A percentile compares a stretch with the other conserved stretches of the same genome.
phyloP scores from a whole-genome alignment of 2,329 filamentous ascomycete genomes.

The Ophiostoma sp. region DNA sequence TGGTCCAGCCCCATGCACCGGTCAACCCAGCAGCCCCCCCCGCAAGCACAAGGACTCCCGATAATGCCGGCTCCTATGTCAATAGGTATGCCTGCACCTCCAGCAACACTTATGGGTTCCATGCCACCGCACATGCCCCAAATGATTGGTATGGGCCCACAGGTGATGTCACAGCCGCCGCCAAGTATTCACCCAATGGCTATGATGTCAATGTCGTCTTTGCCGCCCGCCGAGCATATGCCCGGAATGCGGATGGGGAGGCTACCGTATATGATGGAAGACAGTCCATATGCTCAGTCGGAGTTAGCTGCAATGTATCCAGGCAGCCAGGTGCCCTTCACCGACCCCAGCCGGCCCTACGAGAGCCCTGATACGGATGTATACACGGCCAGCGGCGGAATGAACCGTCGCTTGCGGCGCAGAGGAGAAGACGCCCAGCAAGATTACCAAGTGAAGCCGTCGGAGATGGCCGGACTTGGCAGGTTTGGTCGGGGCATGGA shows the following conservation, averaged over 20 bases:
- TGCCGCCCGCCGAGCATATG: slow-evolving; percentile 27
- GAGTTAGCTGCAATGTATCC: background rate
- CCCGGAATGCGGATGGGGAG: slow-evolving; percentile 34
- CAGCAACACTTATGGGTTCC: slow-evolving; percentile 19
- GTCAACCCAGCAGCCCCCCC: slow-evolving; percentile 24
- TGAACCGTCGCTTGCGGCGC: slow-evolving; percentile 13
- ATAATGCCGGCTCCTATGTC: slow-evolving; percentile 15
- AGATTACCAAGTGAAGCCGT: slow-evolving; percentile 33
- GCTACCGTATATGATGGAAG: slow-evolving; percentile 40
- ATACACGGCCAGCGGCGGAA: slow-evolving; percentile 4
- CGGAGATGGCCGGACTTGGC: slow-evolving; percentile 45
- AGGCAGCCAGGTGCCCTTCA: slow-evolving; percentile 17
- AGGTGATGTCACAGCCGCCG: slow-evolving; percentile 23
- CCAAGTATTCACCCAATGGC: slow-evolving; percentile 22
- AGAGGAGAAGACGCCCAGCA: slow-evolving; percentile 20
- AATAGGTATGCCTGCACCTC: slow-evolving; percentile 13
- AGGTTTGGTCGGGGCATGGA: slow-evolving; percentile 43
- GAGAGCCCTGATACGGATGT: slow-evolving; percentile 16
- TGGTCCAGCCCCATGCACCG: slow-evolving; percentile 34
- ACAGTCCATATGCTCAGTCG: slow-evolving; percentile 36
- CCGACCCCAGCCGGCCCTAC: slow-evolving; percentile 14
- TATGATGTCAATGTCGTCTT: slow-evolving; percentile 35
- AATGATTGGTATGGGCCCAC: slow-evolving; percentile 30
- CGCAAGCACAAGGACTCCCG: slow-evolving; percentile 19
- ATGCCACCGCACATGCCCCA: slow-evolving; percentile 23